Base-by-base conservation (phyloP, 2,329 filamentous ascomycete genomes). In the Epichloe gansuensis region DNA sequence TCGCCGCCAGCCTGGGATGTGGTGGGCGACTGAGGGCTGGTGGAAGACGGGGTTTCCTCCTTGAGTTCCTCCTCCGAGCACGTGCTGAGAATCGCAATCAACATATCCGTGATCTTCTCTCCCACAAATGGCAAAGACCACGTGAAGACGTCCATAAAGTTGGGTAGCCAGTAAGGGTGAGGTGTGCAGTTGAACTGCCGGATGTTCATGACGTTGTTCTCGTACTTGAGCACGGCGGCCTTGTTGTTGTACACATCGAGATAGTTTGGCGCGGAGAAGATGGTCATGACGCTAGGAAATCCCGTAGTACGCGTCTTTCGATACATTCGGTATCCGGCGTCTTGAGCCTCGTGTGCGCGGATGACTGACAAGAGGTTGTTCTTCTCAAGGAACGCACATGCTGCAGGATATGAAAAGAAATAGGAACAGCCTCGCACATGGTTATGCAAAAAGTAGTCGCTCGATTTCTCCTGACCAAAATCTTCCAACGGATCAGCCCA, bases 171-270 rank as follows among this genome's bases (percentile, higher is more conserved):
- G 76, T 98, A 98, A 6, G 93, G 93, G 69, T 98, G 93, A 37
- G 93, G 93, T 23, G 93, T 97, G 80, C 91, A 98, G 77, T 98
- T 98, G 76, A 98, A 98, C 71, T 98, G 93, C 55, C 93, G 83
- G 66, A 98, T 98, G 76, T 98, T 98, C 93, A 98, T 98, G 56
- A 98, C 93, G 65, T 98, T 98, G 72, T 98, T 98, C 74, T 98
- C 93, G 68, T 98, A 98, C 74, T 98, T 98, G 63, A 98, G 76
- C 42, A 98, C 93, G 0, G 93, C 93, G 2, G 93, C 93, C 76
- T 98, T 98, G 79, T 98, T 98, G 82, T 98, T 98, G 74, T 98
- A 98, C 39, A 98, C 91, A 65, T 98, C 93, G 58, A 98, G 82
- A 67, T 98, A 98, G 72, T 98, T 98, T 39, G 93, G 93, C 1